A percentile compares a stretch with the other conserved stretches of the same genome.
These are phyloP conservation scores for Erysiphe neolycopersici DNA, from an alignment of 2,329 filamentous ascomycete genomes.

Conservation along the genomic window DNA sequence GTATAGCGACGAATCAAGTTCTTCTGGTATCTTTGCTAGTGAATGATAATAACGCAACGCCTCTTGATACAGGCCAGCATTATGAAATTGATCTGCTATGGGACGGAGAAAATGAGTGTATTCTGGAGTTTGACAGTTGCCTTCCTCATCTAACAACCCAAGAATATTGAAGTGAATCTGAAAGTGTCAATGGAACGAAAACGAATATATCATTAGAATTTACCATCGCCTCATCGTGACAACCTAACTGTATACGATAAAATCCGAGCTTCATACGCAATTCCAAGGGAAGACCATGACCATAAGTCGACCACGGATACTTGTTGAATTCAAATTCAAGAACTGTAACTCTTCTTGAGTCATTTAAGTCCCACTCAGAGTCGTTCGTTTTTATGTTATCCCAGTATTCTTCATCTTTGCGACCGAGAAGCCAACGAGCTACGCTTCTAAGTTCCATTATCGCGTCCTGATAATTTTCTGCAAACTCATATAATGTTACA, in stretches of 20 bases:
- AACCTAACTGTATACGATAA: conserved; percentile 47
- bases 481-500: conserved; percentile 47
- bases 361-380: conserved; percentile 62
- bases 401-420: conserved; percentile 52
- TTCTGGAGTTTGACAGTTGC: conserved; percentile 26
- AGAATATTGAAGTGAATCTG: conserved; percentile 44
- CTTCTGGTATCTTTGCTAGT: conserved; percentile 22
- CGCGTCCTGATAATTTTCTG: conserved; percentile 35
- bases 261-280: conserved; percentile 62
- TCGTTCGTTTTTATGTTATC: conserved; percentile 45
- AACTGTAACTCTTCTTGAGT: conserved; percentile 37
- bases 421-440: conserved; percentile 58
- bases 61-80: conserved; percentile 22
- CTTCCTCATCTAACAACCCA: conserved; percentile 27
- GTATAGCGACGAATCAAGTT: conserved; percentile 19
- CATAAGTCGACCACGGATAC: conserved; percentile 35
- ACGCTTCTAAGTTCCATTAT: conserved; percentile 43
- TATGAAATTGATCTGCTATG: conserved; percentile 29
- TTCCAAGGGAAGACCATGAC: conserved; percentile 49
- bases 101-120: conserved; percentile 63
- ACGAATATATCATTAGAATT: conserved; percentile 11
- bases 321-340: conserved; percentile 29
- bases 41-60: conserved; percentile 31
- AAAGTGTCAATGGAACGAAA: conserved; percentile 1
- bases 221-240: conserved; percentile 49